These are phyloP conservation scores for Boletus sp. DNA, from an alignment of 768 basidiomycete species.

Conservation along the genomic window DNA sequence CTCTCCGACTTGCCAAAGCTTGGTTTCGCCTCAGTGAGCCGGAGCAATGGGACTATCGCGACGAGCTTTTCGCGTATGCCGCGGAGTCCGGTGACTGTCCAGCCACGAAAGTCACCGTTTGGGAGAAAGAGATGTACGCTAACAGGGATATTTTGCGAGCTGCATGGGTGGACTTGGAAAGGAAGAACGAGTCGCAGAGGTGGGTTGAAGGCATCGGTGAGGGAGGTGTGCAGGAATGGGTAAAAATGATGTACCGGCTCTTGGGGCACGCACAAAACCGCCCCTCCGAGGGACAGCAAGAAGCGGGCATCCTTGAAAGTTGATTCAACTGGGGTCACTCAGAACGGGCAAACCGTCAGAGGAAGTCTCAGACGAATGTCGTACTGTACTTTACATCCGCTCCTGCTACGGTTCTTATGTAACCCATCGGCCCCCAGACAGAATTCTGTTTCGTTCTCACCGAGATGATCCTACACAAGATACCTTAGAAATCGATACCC, in stretches of 20 bases:
- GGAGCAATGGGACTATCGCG: slow-evolving; percentile 69
- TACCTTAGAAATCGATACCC: background rate
- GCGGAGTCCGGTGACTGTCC: slow-evolving; percentile 30
- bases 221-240: slow-evolving; percentile 58
- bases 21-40: slow-evolving; percentile 53
- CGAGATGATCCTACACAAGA: background rate
- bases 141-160: slow-evolving; percentile 45
- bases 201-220: slow-evolving; percentile 66
- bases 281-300: background rate
- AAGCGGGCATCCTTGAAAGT: background rate
- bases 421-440: background rate
- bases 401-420: too few species aligned
- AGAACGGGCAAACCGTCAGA: too few species aligned
- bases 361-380: background rate
- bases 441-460: background rate
- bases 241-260: slow-evolving; percentile 41
- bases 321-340: background rate
- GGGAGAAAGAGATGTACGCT: slow-evolving; percentile 58
- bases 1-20: slow-evolving; percentile 42
- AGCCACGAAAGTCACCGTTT: slow-evolving; percentile 41
- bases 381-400: too few species aligned
- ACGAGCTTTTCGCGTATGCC: slow-evolving; percentile 51
- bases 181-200: slow-evolving; percentile 49
- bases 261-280: slow-evolving; percentile 16
- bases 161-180: slow-evolving; percentile 59